Conservation (phyloP, 768 basidiomycete genomes). For the Saitozyma podzolica region DNA sequence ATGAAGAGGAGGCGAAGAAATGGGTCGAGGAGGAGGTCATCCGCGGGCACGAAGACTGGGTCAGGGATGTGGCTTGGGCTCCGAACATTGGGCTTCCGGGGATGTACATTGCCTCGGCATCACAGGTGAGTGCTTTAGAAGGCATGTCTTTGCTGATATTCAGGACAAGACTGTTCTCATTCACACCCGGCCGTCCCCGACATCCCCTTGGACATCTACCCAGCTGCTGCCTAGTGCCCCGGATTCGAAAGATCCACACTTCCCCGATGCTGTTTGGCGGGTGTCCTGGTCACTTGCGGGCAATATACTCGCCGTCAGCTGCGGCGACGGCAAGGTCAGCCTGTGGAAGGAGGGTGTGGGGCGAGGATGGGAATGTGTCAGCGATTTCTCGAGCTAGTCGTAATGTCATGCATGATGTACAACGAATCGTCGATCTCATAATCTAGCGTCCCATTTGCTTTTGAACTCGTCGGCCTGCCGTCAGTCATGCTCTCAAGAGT, state of each 20-base stretch:
- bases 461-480: conserved; percentile 18
- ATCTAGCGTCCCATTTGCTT: not conserved
- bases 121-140: conserved; percentile 61
- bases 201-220: conserved; percentile 48
- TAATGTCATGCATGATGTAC: conserved; percentile 1
- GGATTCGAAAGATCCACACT: conserved; percentile 66
- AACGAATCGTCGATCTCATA: not conserved
- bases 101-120: conserved; percentile 92
- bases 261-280: conserved; percentile 98
- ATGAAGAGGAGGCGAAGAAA: conserved; percentile 78
- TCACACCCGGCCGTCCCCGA: conserved; percentile 45
- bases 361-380: conserved; percentile 95
- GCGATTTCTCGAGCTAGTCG: conserved; percentile 80
- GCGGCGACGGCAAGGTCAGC: conserved; percentile 96
- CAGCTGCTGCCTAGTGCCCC: conserved; percentile 53
- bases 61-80: conserved; percentile 98
- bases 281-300: conserved; percentile 97
- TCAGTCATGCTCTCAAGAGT: not conserved
- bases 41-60: conserved; percentile 95
- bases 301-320: conserved; percentile 92
- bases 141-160: not conserved
- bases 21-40: conserved; percentile 90
- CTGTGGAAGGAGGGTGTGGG: conserved; percentile 97
- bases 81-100: conserved; percentile 93
- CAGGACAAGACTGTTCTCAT: conserved; percentile 53